Evolutionary conservation across 1,284 basidiomycete species (phyloP).

Genomic region (Tilletia caries): DNA sequence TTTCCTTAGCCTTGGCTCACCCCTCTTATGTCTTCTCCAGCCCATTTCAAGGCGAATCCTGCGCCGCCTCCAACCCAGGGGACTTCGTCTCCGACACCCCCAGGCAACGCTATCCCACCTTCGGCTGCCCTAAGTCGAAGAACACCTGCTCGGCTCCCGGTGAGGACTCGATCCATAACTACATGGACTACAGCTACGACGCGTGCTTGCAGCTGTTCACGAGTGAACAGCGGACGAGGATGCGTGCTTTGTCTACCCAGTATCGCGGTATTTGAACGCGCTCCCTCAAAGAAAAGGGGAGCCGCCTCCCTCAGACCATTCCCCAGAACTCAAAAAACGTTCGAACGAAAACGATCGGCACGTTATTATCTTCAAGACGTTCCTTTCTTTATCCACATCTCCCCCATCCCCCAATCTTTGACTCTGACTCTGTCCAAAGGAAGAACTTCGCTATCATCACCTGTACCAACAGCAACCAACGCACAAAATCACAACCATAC

Average conservation of each 20-base stretch:
- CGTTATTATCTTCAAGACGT: too few species aligned
- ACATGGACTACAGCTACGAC: constrained; percentile 33
- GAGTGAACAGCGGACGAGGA: constrained; percentile 29
- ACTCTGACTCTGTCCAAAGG: too few species aligned
- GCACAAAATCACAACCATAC: too few species aligned
- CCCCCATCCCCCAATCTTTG: too few species aligned
- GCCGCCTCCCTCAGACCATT: too few species aligned
- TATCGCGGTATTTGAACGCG: background rate
- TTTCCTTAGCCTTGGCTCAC: too few species aligned
- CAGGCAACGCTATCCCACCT: constrained; percentile 25
- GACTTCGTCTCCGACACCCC: constrained; percentile 62
- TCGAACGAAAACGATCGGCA: too few species aligned
- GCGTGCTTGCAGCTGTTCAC: constrained; percentile 32
- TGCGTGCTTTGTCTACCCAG: constrained; percentile 16
- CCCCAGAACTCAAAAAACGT: too few species aligned
- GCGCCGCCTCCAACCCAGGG: constrained; percentile 52
- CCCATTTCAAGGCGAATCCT: constrained; percentile 64
- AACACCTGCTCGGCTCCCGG: constrained; percentile 29
- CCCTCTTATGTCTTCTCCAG: background rate
- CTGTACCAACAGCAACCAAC: too few species aligned
- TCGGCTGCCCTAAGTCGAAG: constrained; percentile 27
- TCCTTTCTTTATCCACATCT: too few species aligned
- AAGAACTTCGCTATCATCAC: too few species aligned
- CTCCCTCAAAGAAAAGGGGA: too few species aligned
- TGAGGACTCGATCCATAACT: constrained; percentile 31